phyloP scores from a whole-genome alignment of 1,139 yeast genomes.

The Pneumocystis wakefieldiae region DNA sequence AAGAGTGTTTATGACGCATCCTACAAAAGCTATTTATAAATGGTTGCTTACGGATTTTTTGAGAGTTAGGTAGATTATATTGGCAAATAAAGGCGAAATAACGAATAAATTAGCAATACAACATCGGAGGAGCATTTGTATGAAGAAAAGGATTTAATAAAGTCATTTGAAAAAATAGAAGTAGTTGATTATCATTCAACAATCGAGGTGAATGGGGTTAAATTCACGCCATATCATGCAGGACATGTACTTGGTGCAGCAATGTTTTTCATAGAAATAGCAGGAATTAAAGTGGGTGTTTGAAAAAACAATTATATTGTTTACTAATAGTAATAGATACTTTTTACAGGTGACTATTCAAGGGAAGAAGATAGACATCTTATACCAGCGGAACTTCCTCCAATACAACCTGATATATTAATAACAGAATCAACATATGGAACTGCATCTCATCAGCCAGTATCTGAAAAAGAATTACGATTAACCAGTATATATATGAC shows the following conservation, averaged over 20 bases:
- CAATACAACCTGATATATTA: slow-evolving; percentile 70
- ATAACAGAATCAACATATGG: slow-evolving; percentile 96
- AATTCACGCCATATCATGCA: slow-evolving; percentile 96
- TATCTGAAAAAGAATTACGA: slow-evolving; percentile 68
- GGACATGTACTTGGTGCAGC: slow-evolving; percentile 99
- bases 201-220: slow-evolving; percentile 78
- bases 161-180: slow-evolving; percentile 79
- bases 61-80: slow-evolving; percentile 42
- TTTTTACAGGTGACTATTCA: slow-evolving; percentile 93
- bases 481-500: slow-evolving; percentile 33
- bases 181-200: slow-evolving; percentile 93
- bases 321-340: slow-evolving; percentile 22
- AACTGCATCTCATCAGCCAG: slow-evolving; percentile 90
- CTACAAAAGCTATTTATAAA: slow-evolving; percentile 91
- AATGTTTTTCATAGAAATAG: slow-evolving; percentile 88
- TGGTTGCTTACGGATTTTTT: slow-evolving; percentile 93
- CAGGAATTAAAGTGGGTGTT: slow-evolving; percentile 46
- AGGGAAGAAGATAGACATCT: slow-evolving; percentile 91
- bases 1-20: slow-evolving; percentile 95
- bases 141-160: slow-evolving; percentile 78
- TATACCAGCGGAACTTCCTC: slow-evolving; percentile 90
- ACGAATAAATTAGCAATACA: slow-evolving; percentile 30
- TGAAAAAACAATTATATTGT: background rate
- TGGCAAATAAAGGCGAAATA: background rate
- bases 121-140: slow-evolving; percentile 43